Evolutionary conservation across 768 basidiomycete genomes (phyloP), one percentile per base, ranked within the genome.

Genomic region (Obba rivulosa): DNA sequence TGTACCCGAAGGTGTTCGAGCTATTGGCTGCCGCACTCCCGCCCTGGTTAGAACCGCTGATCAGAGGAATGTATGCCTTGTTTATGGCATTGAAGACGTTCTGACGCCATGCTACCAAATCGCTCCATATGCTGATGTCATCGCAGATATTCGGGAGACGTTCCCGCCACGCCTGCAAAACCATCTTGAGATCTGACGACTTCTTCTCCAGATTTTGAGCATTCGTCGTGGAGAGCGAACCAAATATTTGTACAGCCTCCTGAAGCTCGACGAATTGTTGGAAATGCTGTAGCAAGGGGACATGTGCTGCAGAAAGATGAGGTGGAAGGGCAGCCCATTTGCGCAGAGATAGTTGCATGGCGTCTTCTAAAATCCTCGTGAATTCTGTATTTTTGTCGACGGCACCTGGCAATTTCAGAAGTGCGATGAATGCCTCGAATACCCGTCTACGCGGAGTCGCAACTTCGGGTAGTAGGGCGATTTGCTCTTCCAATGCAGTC

Each of bases 31-130:
- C 63, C 11, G 76, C 69, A 38, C 72, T 75, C 36, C 72, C 71
- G 21, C 69, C 68, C 56, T 80, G 80, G 31, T 51, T 50, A 50
- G 74, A 77, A 31, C 71, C 53, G 16, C 60, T 71, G 48, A 97
- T 93, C 40, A 99, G 79, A 9, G 96, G 96, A 40, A 97, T 83
- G 55, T 97, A 98, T 2, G 90, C 82, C 62, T 92, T 90, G 64
- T 98, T 99, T 69, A 99, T 96, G 14, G 92, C 88, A 55, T 87
- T 80, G 73, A 99, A 99, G 41, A 99, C 92, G 62, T 98, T 97
- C 66, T 98, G 96, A 47, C 96, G 74, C 96, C 96, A 99, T 14
- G 94, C 92, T 3, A 99, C 92, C n/a, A 99, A 77, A 66, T 99
- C 96, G 53, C 89, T 92, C 96, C 96, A 99, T 52, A 98, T 88